phyloP scores from a whole-genome alignment of 805 yeast genomes.

The Myxozyma melibiosi region DNA sequence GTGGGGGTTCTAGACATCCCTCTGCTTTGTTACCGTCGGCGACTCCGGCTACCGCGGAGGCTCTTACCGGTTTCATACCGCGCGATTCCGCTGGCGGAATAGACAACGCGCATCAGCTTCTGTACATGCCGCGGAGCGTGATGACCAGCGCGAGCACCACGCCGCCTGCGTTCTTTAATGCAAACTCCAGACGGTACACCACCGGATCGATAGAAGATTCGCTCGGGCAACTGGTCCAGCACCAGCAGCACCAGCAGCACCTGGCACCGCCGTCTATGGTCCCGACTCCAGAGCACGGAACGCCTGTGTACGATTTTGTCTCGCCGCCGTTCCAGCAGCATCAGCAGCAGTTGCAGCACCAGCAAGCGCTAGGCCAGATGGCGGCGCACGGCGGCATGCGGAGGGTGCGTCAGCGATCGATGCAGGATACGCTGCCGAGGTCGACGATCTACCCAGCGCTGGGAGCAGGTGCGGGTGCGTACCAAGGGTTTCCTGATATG shows the following conservation, averaged over 20 bases:
- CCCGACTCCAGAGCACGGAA: background rate
- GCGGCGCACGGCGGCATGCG: too few species aligned
- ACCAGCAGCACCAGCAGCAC: background rate
- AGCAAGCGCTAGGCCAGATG: too few species aligned
- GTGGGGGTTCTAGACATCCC: too few species aligned
- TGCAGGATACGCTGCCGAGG: background rate
- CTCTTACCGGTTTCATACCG: background rate
- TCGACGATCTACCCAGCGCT: too few species aligned
- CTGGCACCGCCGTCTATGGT: background rate
- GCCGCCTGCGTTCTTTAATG: constrained; percentile 1
- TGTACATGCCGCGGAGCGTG: background rate
- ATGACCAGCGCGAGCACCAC: background rate
- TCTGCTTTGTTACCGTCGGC: too few species aligned
- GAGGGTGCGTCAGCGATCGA: background rate
- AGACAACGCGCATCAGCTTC: background rate
- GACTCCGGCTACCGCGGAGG: background rate
- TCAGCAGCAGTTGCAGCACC: background rate
- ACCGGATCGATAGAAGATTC: constrained; percentile 9
- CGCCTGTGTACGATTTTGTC: background rate
- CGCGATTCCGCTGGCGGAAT: background rate
- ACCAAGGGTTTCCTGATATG: background rate
- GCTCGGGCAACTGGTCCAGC: background rate
- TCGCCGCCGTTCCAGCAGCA: background rate
- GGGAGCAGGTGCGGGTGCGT: too few species aligned
- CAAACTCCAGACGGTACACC: constrained; percentile 8